Evolutionary conservation across 176 grass and related monocot species (phyloP).

Genomic region (Thalia dealbata): DNA sequence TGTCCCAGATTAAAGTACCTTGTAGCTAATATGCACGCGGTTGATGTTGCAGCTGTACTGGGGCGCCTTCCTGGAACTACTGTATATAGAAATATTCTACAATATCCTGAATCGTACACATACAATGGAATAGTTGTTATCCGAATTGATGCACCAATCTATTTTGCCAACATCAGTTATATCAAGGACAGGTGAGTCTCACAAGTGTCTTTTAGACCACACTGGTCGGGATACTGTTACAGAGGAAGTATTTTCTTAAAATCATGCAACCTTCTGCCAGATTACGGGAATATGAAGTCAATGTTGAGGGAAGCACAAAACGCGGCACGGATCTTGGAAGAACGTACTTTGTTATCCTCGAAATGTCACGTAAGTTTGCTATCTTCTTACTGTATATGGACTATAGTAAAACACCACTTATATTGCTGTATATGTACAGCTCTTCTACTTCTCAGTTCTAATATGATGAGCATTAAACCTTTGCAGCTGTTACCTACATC

Average conservation of each 20-base stretch:
- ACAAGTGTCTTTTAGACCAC: not conserved
- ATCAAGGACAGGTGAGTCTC: constrained; percentile 76
- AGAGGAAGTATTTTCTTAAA: not conserved
- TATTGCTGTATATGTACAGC: no score
- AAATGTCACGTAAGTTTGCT: constrained; percentile 81
- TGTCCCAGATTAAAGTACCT: not conserved
- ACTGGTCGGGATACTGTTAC: no score
- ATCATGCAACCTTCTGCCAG: constrained; percentile 30
- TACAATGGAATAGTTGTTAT: constrained; percentile 89
- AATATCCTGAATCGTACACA: constrained; percentile 84
- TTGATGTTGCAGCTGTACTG: constrained; percentile 52
- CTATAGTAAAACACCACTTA: not conserved
- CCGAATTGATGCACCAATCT: constrained; percentile 86
- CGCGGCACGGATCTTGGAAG: constrained; percentile 61
- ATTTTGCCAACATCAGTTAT: constrained; percentile 95
- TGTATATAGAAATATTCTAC: constrained; percentile 73
- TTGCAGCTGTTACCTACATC: constrained; percentile 83
- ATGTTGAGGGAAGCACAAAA: constrained; percentile 44
- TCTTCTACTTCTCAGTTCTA: no score
- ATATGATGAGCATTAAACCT: not conserved
- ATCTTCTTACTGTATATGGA: not conserved
- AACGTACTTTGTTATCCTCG: constrained; percentile 84
- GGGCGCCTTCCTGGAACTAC: constrained; percentile 90
- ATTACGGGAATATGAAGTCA: constrained; percentile 81
- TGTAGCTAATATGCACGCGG: not conserved